Conservation (phyloP, 208 protist species). For the Crithidia brevicula region DNA sequence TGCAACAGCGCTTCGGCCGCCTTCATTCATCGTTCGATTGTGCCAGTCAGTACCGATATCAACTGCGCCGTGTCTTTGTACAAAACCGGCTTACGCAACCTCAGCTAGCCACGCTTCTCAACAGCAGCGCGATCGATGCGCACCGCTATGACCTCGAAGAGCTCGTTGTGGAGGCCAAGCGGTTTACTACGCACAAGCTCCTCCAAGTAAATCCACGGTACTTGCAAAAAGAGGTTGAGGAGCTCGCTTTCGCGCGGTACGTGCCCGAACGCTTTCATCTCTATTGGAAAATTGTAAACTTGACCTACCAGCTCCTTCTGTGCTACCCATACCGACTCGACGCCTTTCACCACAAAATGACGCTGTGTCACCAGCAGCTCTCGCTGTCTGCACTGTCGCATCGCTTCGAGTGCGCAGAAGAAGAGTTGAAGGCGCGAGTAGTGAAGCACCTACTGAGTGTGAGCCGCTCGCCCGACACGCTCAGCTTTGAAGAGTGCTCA, state of each 20-base stretch:
- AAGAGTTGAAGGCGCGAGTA: slow-evolving; percentile 28
- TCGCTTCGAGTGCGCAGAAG: slow-evolving; percentile 1
- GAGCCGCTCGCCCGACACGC: slow-evolving; percentile 5
- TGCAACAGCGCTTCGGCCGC: slow-evolving; percentile 24
- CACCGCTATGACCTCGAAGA: slow-evolving; percentile 15
- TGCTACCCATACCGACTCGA: slow-evolving; percentile 14
- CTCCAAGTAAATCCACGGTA: slow-evolving; percentile 22
- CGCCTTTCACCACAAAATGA: slow-evolving; percentile 19
- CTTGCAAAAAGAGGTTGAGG: slow-evolving; percentile 19
- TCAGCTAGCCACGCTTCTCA: slow-evolving; percentile 11
- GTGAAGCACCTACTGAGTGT: slow-evolving; percentile 12
- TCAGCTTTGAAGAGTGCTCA: slow-evolving; percentile 52
- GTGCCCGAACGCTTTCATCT: slow-evolving; percentile 21
- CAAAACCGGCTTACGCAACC: slow-evolving; percentile 8
- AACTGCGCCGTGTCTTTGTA: slow-evolving; percentile 28
- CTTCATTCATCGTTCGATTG: slow-evolving; percentile 44
- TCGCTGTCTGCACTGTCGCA: slow-evolving; percentile 26
- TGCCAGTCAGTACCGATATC: slow-evolving; percentile 45
- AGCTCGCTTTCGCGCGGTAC: slow-evolving; percentile 9
- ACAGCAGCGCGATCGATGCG: not conserved
- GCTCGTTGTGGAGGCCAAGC: slow-evolving; percentile 16
- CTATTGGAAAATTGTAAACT: slow-evolving; percentile 35
- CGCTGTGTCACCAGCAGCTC: slow-evolving; percentile 35
- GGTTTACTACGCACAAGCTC: slow-evolving; percentile 11
- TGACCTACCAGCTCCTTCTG: slow-evolving; percentile 21